A percentile compares a stretch with the other conserved stretches of the same genome.
Conservation (phyloP, 345 rosid species). For the Brassica carinata region DNA sequence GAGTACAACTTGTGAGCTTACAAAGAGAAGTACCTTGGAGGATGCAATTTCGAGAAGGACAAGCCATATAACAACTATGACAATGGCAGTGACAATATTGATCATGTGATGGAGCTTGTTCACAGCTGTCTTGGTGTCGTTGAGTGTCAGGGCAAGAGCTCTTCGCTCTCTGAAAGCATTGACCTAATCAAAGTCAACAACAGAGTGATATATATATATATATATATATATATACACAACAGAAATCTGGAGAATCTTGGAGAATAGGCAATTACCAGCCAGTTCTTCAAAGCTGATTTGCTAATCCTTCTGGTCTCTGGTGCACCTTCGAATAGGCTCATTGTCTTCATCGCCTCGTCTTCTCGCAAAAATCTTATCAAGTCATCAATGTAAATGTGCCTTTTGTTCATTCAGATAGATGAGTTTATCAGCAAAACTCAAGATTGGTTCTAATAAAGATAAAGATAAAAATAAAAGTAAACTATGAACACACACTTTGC, state of each 20-base stretch:
- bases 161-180: constrained; percentile 87
- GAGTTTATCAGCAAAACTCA: constrained; percentile 35
- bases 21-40: constrained; percentile 57
- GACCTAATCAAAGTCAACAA: constrained; percentile 56
- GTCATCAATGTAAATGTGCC: constrained; percentile 71
- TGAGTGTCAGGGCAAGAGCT: constrained; percentile 91
- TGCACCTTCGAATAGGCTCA: constrained; percentile 75
- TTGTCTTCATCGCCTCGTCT: constrained; percentile 73
- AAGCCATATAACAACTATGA: constrained; percentile 66
- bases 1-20: constrained; percentile 79
- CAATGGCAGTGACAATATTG: constrained; percentile 49
- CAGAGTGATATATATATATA: constrained; percentile 31
- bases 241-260: constrained; percentile 5
- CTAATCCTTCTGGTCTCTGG: constrained; percentile 58
- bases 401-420: constrained; percentile 51
- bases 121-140: constrained; percentile 93
- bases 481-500: constrained; percentile 53
- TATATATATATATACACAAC: constrained; percentile 26
- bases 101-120: constrained; percentile 80
- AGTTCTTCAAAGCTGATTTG: constrained; percentile 66
- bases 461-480: not conserved
- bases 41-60: constrained; percentile 76
- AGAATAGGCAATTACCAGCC: constrained; percentile 65
- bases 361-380: constrained; percentile 77
- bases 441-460: not conserved